Base-by-base conservation (phyloP, 345 rosid species). In the Dipteronia sinensis region DNA sequence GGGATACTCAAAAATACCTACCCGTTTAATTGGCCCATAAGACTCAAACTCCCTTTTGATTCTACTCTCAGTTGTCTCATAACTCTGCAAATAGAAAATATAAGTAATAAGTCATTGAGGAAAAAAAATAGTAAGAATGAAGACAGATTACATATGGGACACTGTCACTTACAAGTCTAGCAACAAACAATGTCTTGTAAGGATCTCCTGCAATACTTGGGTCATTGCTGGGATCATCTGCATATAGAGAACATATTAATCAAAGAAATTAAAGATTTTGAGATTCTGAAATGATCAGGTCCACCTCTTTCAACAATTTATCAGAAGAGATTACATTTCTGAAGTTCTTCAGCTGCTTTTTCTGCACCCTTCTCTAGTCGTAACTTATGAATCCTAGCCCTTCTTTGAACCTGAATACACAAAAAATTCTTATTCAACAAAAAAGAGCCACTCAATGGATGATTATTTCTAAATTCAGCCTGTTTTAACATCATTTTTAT, bases 31-130 rank as follows among this genome's bases (percentile, higher is more conserved):
- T 72, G 99, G 98, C 76, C 98, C 99, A 88, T 90, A 97, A 44
- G 99, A 89, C 82, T 97, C 99, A 88, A 97, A 91, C 92, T 97
- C 99, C 92, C 99, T 94, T 92, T 97, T 97, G 83, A 97, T 85
- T 88, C 87, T 94, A 91, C 96, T 94, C 88, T 97, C 98, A 20
- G 94, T 79, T 51, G 99, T 93, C 91, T 97, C 99, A 66, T 97
- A 97, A 84, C 88, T 97, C 98, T 97, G 93, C 90, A 90, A 76
- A 42, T 63, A 77, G 51, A 76, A 19, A 75, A 77, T 29, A 58
- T 38, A 81, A 75, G 51, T 63, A 71, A 31, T 53, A 63, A 70
- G 61, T 75, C 75, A 65, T 44, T 46, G n/a, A 25, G 69, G 64
- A 79, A 67, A 4, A 77, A 69, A 34, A 49, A 16, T 25, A 34